phyloP scores from a whole-genome alignment of 1,284 basidiomycete species.

The Cutaneotrichosporon spelunceum region DNA sequence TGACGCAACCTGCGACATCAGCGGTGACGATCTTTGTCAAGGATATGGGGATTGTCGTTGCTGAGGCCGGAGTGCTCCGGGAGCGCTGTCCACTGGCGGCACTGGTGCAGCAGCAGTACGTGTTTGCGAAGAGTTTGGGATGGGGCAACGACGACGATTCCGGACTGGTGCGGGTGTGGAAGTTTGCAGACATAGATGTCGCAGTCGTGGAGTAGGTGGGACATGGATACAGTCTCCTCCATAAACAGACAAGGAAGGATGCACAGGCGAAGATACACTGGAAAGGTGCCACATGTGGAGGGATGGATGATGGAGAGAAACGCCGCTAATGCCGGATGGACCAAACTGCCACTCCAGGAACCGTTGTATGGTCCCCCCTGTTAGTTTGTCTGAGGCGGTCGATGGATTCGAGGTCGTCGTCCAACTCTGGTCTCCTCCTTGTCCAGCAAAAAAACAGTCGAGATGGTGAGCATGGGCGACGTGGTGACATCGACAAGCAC shows the following conservation, averaged over 20 bases:
- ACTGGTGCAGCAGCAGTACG: slow-evolving; percentile 20
- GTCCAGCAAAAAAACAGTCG: slow-evolving; percentile 18
- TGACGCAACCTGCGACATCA: slow-evolving; percentile 21
- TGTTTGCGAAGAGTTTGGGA: slow-evolving; percentile 15
- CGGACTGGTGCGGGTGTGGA: slow-evolving; percentile 12
- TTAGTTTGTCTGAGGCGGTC: neutral
- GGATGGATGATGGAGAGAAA: neutral
- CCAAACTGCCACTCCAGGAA: neutral
- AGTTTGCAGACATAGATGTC: slow-evolving; percentile 6
- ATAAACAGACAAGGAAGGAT: too few species aligned
- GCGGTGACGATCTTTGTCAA: slow-evolving; percentile 23
- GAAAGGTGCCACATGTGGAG: neutral
- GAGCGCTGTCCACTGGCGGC: slow-evolving; percentile 16
- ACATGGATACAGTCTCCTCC: too few species aligned
- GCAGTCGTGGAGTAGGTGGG: neutral
- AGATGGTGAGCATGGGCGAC: slow-evolving; percentile 16
- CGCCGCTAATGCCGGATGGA: neutral
- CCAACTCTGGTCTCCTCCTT: slow-evolving; percentile 10
- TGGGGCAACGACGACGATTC: slow-evolving; percentile 30
- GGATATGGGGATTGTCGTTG: slow-evolving; percentile 25
- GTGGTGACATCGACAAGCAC: neutral
- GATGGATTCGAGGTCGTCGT: slow-evolving; percentile 7
- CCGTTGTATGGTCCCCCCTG: neutral
- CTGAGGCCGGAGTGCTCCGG: slow-evolving; percentile 15
- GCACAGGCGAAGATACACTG: too few species aligned